Evolutionary conservation across 108 stramenopile genomes (phyloP).

Genomic region (Pseudonitzschia pungens): DNA sequence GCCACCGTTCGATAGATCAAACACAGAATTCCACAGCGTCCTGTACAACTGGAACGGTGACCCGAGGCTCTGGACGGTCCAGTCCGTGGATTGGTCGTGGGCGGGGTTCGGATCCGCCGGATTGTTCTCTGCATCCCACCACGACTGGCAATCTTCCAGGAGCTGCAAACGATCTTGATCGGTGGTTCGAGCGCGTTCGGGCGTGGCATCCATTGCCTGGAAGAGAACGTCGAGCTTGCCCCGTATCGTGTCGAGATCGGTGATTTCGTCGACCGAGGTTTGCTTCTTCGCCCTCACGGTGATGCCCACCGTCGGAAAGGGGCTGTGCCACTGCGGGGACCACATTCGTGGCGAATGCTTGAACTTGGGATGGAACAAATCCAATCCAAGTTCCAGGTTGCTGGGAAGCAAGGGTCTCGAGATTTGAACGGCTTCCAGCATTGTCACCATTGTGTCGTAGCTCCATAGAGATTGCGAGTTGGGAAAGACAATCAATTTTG

Average conservation of each 20-base stretch:
- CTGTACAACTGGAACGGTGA: slow-evolving; percentile 23
- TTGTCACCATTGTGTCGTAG: slow-evolving; percentile 28
- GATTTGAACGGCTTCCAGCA: slow-evolving; percentile 25
- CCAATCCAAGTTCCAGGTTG: slow-evolving; percentile 17
- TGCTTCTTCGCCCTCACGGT: slow-evolving; percentile 3
- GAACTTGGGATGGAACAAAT: slow-evolving; percentile 37
- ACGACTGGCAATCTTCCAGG: slow-evolving; percentile 12
- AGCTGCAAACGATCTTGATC: neutral
- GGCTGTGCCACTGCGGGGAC: slow-evolving; percentile 38
- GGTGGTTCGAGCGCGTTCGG: neutral
- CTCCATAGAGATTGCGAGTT: slow-evolving; percentile 20
- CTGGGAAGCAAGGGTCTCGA: slow-evolving; percentile 19
- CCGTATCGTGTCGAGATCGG: slow-evolving; percentile 14
- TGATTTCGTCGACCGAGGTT: slow-evolving; percentile 1
- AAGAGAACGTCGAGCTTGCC: slow-evolving; percentile 22
- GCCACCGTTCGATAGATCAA: neutral
- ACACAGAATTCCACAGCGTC: slow-evolving; percentile 17
- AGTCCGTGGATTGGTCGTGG: slow-evolving; percentile 6
- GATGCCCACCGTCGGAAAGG: slow-evolving; percentile 39
- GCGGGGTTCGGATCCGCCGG: neutral
- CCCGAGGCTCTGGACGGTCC: slow-evolving; percentile 3
- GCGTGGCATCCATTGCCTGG: slow-evolving; percentile 12
- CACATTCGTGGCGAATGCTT: slow-evolving; percentile 40
- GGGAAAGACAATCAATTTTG: slow-evolving; percentile 27
- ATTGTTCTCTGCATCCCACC: neutral